A percentile compares a stretch with the other conserved stretches of the same genome.
Evolutionary conservation across 305 asterid species (phyloP).

Genomic region (Lippia alba): DNA sequence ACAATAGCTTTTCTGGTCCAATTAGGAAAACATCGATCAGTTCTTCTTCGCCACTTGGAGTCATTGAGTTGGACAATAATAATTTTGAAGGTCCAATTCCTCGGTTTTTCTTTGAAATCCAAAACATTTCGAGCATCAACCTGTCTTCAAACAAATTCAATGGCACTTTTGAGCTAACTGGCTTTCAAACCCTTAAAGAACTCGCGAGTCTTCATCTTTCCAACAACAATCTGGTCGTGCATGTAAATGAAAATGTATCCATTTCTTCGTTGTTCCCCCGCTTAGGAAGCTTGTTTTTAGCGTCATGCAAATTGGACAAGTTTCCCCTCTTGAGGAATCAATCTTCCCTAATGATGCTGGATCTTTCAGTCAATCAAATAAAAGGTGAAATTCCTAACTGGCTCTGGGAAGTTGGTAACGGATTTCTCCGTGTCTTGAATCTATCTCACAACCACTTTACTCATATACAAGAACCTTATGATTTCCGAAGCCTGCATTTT

Average conservation of each 20-base stretch:
- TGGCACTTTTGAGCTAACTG: slow-evolving; percentile 47
- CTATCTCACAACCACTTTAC: slow-evolving; percentile 52
- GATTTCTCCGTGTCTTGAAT: slow-evolving; percentile 39
- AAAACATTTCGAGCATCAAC: slow-evolving; percentile 37
- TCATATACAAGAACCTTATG: slow-evolving; percentile 48
- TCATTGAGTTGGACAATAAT: slow-evolving; percentile 51
- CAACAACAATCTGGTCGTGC: slow-evolving; percentile 43
- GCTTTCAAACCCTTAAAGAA: slow-evolving; percentile 39
- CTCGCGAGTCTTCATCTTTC: slow-evolving; percentile 59
- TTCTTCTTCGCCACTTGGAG: slow-evolving; percentile 33
- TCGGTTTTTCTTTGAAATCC: slow-evolving; percentile 45
- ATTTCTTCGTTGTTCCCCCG: slow-evolving; percentile 43
- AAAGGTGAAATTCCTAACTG: slow-evolving; percentile 63
- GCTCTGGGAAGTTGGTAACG: slow-evolving; percentile 52
- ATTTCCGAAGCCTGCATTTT: slow-evolving; percentile 17
- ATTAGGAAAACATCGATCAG: slow-evolving; percentile 11
- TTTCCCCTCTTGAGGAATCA: slow-evolving; percentile 42
- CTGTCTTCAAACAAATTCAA: slow-evolving; percentile 54
- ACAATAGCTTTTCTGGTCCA: slow-evolving; percentile 43
- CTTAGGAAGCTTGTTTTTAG: slow-evolving; percentile 38
- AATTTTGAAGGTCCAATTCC: slow-evolving; percentile 62
- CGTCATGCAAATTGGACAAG: slow-evolving; percentile 45
- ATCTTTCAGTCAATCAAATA: slow-evolving; percentile 50
- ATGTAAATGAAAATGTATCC: slow-evolving; percentile 20
- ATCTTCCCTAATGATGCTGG: slow-evolving; percentile 43